phyloP scores from a whole-genome alignment of 495 filamentous ascomycete genomes.

The Astrothelium macrocarpum region DNA sequence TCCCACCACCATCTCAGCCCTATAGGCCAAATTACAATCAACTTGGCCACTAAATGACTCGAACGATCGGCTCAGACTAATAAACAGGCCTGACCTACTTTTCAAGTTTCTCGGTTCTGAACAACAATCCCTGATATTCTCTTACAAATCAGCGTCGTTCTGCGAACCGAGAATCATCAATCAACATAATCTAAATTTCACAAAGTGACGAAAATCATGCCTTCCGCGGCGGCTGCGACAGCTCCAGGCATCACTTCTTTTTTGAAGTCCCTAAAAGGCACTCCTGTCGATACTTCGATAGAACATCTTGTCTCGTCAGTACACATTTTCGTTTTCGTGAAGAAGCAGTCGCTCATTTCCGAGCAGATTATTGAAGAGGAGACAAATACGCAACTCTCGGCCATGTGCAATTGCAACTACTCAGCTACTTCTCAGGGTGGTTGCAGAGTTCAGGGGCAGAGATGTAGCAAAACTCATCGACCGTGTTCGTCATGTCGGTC shows the following conservation, averaged over 20 bases:
- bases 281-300: slow-evolving; percentile 65
- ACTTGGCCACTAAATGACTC: too few species aligned
- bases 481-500: slow-evolving; percentile 64
- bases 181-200: too few species aligned
- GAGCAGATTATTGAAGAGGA: slow-evolving; percentile 70
- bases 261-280: slow-evolving; percentile 64
- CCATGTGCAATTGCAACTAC: slow-evolving; percentile 86
- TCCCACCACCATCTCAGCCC: neutral
- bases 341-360: slow-evolving; percentile 13
- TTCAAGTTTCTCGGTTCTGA: too few species aligned
- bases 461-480: slow-evolving; percentile 70
- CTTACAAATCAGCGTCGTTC: neutral
- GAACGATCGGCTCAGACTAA: too few species aligned
- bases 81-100: too few species aligned
- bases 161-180: neutral
- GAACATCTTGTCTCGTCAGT: slow-evolving; percentile 71
- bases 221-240: slow-evolving; percentile 37
- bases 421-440: slow-evolving; percentile 72
- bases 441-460: slow-evolving; percentile 58
- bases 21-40: too few species aligned
- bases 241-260: slow-evolving; percentile 66
- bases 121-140: neutral
- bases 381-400: slow-evolving; percentile 78
- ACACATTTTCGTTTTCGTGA: neutral
- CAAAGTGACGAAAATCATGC: too few species aligned